Conservation (phyloP, 2,329 filamentous ascomycete species). For the Monilinia fructicola region DNA sequence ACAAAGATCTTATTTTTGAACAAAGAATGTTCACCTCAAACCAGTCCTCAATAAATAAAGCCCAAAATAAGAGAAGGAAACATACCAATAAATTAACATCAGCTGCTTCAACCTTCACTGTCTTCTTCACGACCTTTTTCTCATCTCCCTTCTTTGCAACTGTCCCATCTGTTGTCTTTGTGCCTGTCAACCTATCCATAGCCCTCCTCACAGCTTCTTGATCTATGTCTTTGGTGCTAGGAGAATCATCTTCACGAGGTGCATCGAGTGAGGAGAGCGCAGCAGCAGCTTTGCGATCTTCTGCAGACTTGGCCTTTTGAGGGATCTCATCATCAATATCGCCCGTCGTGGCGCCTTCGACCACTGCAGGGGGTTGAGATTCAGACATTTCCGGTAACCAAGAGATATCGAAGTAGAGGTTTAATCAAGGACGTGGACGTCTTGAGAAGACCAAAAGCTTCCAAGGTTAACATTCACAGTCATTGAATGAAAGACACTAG, state of each 20-base stretch:
- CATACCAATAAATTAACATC: conserved; percentile 69
- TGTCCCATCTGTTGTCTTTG: conserved; percentile 36
- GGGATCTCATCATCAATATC: conserved; percentile 58
- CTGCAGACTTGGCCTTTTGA: conserved; percentile 60
- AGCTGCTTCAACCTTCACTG: conserved; percentile 69
- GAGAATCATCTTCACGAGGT: conserved; percentile 49
- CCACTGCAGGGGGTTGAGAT: conserved; percentile 57
- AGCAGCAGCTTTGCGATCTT: conserved; percentile 74
- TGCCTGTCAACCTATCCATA: conserved; percentile 60
- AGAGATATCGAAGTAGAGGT: too few relatives aligned
- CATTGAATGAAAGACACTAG: conserved; percentile 1
- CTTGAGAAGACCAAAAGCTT: conserved; percentile 15
- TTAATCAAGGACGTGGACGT: too few relatives aligned
- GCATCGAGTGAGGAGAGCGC: conserved; percentile 69
- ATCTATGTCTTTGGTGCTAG: conserved; percentile 51
- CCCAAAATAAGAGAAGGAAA: conserved; percentile 31
- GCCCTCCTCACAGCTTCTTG: conserved; percentile 73
- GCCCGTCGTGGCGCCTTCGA: conserved; percentile 59
- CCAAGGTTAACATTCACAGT: neutral
- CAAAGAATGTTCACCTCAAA: conserved; percentile 15
- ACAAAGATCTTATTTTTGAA: conserved; percentile 2
- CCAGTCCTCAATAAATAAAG: neutral
- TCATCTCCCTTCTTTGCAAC: conserved; percentile 47
- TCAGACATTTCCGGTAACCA: conserved; percentile 66
- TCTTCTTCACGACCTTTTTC: conserved; percentile 55